Percentiles rank a stretch among this genome's conserved stretches.
These are phyloP conservation scores for Trichoderma afroharzianum DNA, from an alignment of 2,329 filamentous ascomycete species.

Conservation along the genomic window DNA sequence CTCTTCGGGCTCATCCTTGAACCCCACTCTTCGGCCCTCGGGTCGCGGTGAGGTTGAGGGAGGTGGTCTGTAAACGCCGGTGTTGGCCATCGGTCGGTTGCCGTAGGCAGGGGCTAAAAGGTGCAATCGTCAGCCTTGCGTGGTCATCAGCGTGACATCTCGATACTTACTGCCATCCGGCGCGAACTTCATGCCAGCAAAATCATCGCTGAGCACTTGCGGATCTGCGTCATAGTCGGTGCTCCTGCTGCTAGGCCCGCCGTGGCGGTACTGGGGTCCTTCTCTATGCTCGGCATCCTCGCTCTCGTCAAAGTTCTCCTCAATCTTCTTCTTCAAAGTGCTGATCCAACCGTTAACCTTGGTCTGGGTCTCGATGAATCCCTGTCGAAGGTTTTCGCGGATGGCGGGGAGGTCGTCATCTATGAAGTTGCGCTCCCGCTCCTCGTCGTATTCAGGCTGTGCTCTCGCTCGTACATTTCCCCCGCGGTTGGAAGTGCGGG, in stretches of 20 bases:
- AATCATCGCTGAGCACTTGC: slow-evolving; percentile 84
- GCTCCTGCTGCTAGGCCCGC: slow-evolving; percentile 66
- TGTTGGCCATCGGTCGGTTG: slow-evolving; percentile 67
- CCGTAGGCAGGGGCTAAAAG: slow-evolving; percentile 30
- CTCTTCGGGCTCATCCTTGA: slow-evolving; percentile 67
- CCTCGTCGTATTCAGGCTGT: slow-evolving; percentile 16
- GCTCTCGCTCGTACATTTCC: slow-evolving; percentile 36
- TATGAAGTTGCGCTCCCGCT: slow-evolving; percentile 82
- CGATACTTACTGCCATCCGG: slow-evolving; percentile 56
- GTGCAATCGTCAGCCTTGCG: neutral
- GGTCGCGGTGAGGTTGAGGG: slow-evolving; percentile 50
- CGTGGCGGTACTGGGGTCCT: slow-evolving; percentile 43
- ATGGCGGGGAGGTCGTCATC: slow-evolving; percentile 95
- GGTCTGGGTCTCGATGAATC: slow-evolving; percentile 88
- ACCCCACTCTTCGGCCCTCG: slow-evolving; percentile 53
- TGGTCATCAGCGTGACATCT: neutral
- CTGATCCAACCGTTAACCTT: slow-evolving; percentile 93
- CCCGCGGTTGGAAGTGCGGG: slow-evolving; percentile 48
- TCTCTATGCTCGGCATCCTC: slow-evolving; percentile 41
- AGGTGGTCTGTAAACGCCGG: slow-evolving; percentile 73
- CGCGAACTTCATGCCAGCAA: slow-evolving; percentile 65
- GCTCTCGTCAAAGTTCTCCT: slow-evolving; percentile 78
- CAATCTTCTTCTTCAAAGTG: slow-evolving; percentile 86
- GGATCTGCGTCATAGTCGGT: slow-evolving; percentile 96
- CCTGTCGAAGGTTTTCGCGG: slow-evolving; percentile 87